phyloP scores from a whole-genome alignment of 1,284 basidiomycete genomes.

The Malassezia globosa region DNA sequence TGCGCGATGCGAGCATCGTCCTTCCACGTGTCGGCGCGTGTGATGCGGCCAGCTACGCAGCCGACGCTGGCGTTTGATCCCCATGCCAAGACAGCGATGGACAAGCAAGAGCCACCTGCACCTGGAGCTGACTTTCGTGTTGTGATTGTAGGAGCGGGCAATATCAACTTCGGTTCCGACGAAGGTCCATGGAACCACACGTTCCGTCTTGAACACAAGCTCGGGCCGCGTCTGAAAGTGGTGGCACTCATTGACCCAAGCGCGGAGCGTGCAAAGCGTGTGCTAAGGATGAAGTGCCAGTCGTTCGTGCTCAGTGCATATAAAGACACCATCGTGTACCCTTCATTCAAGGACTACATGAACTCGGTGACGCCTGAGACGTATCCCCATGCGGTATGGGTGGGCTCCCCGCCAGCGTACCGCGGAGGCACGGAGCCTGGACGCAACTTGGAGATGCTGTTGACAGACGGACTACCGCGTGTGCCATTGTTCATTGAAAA shows the following conservation, averaged over 20 bases:
- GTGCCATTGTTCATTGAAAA: constrained; percentile 85
- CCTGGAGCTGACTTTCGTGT: constrained; percentile 46
- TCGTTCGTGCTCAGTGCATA: constrained; percentile 90
- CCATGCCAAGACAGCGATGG: constrained; percentile 37
- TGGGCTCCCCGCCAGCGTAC: constrained; percentile 87
- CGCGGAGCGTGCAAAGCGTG: constrained; percentile 64
- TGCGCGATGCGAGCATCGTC: too few species aligned
- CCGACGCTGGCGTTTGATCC: constrained; percentile 33
- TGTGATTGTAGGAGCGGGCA: constrained; percentile 43
- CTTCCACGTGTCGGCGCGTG: background rate
- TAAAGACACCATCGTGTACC: constrained; percentile 76
- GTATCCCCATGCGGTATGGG: constrained; percentile 61
- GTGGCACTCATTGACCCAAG: constrained; percentile 87
- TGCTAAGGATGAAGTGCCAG: constrained; percentile 78
- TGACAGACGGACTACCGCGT: constrained; percentile 66
- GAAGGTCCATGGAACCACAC: constrained; percentile 47
- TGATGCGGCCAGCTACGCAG: background rate
- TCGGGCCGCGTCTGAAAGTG: constrained; percentile 89
- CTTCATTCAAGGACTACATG: constrained; percentile 73
- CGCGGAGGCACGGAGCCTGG: constrained; percentile 53
- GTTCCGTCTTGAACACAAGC: constrained; percentile 54
- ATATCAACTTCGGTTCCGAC: constrained; percentile 44
- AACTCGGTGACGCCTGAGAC: constrained; percentile 54
- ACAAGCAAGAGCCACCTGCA: constrained; percentile 42
- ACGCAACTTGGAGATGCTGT: constrained; percentile 77